Conservation (phyloP, 208 protist genomes). For the Herpetomonas muscarum region DNA sequence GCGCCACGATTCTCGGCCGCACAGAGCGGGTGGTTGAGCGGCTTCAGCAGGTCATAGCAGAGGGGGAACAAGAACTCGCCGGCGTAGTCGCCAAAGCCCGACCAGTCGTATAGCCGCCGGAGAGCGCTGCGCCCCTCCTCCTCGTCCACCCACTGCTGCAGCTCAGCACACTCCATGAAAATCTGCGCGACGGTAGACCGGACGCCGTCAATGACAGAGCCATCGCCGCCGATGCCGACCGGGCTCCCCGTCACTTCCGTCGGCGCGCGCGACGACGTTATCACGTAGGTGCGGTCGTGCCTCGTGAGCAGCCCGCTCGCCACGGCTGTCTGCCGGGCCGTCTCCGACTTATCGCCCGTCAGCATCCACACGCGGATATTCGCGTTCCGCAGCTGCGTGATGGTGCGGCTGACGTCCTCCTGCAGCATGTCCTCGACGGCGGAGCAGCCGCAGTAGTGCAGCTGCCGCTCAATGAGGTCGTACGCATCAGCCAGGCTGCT, state of each 20-base stretch:
- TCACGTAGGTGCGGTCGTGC: constrained; percentile 31
- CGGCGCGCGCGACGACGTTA: constrained; percentile 33
- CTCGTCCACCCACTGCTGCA: constrained; percentile 14
- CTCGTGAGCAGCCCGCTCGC: constrained; percentile 46
- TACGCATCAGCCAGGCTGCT: constrained; percentile 29
- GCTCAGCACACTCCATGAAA: neutral
- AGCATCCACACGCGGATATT: constrained; percentile 94
- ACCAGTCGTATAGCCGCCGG: constrained; percentile 28
- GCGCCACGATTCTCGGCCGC: constrained; percentile 11
- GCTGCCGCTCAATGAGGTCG: constrained; percentile 80
- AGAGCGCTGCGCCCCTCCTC: constrained; percentile 12
- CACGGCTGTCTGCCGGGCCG: constrained; percentile 94
- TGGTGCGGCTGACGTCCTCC: constrained; percentile 87
- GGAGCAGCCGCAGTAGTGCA: constrained; percentile 89
- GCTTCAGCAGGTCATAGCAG: constrained; percentile 30
- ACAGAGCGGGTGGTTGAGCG: constrained; percentile 31
- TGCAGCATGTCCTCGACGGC: constrained; percentile 97
- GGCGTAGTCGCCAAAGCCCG: constrained; percentile 48
- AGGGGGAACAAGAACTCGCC: constrained; percentile 45
- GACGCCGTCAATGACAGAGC: constrained; percentile 19
- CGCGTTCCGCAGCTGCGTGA: constrained; percentile 65
- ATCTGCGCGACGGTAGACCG: constrained; percentile 1
- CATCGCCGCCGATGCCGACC: neutral
- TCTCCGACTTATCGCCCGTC: constrained; percentile 98
- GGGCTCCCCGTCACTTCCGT: no score